Conservation (phyloP, 2,329 filamentous ascomycete species). For the Colletotrichum liriopes region DNA sequence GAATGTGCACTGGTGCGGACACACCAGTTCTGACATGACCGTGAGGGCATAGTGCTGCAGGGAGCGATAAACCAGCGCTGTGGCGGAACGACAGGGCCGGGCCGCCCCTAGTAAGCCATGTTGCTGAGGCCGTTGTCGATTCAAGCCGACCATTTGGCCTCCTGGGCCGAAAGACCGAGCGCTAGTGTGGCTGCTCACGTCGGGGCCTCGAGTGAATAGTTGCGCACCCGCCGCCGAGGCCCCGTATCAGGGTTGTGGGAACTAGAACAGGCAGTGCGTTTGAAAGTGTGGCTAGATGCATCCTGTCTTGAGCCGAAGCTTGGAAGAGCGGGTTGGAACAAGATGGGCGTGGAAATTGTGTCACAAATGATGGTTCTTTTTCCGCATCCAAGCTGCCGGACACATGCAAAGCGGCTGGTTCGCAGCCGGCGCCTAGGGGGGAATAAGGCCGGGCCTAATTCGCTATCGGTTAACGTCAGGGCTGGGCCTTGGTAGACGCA, state of each 20-base stretch:
- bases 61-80: background rate
- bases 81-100: slow-evolving; percentile 29
- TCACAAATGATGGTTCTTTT: slow-evolving; percentile 26
- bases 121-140: background rate
- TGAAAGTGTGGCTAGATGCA: background rate
- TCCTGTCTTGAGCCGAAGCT: background rate
- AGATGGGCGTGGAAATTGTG: slow-evolving; percentile 23
- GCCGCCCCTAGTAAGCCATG: slow-evolving; percentile 29
- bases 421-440: background rate
- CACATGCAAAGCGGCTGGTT: slow-evolving; percentile 21
- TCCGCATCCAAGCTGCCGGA: slow-evolving; percentile 11
- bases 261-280: background rate
- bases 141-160: slow-evolving; percentile 6
- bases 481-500: slow-evolving; percentile 7
- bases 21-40: slow-evolving; percentile 2
- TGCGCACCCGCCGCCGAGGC: background rate
- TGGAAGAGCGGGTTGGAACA: slow-evolving; percentile 2
- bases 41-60: background rate
- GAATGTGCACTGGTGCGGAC: background rate
- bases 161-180: slow-evolving; percentile 21
- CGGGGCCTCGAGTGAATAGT: background rate
- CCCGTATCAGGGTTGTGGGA: background rate
- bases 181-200: background rate
- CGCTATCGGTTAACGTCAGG: slow-evolving; percentile 1
- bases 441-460: slow-evolving; percentile 1